These are phyloP conservation scores for Neckera pumila DNA, from an alignment of 225 moss, liverwort and hornwort genomes.

Conservation along the genomic window DNA sequence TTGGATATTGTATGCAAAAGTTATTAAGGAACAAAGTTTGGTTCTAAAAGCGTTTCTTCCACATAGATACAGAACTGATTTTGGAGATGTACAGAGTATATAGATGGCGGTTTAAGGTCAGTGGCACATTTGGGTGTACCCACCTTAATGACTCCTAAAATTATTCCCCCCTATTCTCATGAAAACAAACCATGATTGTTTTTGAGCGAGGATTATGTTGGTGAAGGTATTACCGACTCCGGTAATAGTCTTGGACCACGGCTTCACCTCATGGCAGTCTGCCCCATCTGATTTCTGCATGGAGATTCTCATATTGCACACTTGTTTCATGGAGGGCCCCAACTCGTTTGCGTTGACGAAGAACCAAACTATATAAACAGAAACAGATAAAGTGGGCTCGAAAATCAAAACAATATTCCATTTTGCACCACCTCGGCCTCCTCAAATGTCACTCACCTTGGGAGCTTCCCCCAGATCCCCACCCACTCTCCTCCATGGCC, in stretches of 20 bases:
- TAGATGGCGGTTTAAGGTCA: too few relatives aligned
- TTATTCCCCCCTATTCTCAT: too few relatives aligned
- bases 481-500: not conserved
- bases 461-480: not conserved
- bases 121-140: too few relatives aligned
- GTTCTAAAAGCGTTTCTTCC: too few relatives aligned
- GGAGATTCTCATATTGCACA: not conserved
- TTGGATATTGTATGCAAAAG: too few relatives aligned
- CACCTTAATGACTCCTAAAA: too few relatives aligned
- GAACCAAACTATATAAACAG: not conserved
- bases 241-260: not conserved
- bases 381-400: not conserved
- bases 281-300: not conserved
- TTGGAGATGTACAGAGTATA: too few relatives aligned
- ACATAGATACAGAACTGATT: too few relatives aligned
- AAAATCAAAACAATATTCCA: not conserved
- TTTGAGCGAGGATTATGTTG: not conserved
- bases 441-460: not conserved
- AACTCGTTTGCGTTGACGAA: not conserved
- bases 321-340: not conserved
- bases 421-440: not conserved
- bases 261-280: not conserved
- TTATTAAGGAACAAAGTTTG: too few relatives aligned
- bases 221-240: not conserved
- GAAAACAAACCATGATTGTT: not conserved